Evolutionary conservation across 176 grass and related monocot species (phyloP).

Genomic region (Microstegium vimineum): DNA sequence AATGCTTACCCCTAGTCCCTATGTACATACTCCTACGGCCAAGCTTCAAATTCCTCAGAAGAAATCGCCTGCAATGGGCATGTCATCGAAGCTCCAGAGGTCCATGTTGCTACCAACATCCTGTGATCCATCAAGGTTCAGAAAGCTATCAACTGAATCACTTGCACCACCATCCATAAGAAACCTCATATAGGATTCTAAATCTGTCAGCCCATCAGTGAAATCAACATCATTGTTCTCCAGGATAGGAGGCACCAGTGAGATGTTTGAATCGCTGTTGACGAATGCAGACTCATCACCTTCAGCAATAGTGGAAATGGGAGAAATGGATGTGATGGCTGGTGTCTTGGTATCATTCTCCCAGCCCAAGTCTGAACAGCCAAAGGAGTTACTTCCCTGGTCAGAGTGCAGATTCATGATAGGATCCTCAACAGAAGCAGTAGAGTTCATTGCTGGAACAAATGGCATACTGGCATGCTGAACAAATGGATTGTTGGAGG

Average conservation of each 20-base stretch:
- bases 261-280: not conserved
- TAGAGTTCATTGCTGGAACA: conserved; percentile 31
- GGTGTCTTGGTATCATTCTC: conserved; percentile 56
- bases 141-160: conserved; percentile 54
- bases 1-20: conserved; percentile 35
- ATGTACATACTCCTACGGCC: conserved; percentile 27
- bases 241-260: conserved; percentile 24
- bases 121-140: conserved; percentile 40
- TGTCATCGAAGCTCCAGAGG: conserved; percentile 85
- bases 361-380: conserved; percentile 42
- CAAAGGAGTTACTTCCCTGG: conserved; percentile 73
- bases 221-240: conserved; percentile 32
- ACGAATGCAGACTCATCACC: conserved; percentile 19
- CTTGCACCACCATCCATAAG: conserved; percentile 45
- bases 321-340: conserved; percentile 41
- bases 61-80: conserved; percentile 33
- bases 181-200: conserved; percentile 64
- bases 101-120: conserved; percentile 50
- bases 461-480: conserved; percentile 18
- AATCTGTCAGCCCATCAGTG: conserved; percentile 41
- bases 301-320: conserved; percentile 35
- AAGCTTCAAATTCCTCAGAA: conserved; percentile 28
- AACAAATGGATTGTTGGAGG: conserved; percentile 34
- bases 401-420: conserved; percentile 51
- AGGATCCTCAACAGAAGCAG: conserved; percentile 32